Conservation (phyloP, 371 early-diverging fungal genomes). For the Rhizopus arrhizus region DNA sequence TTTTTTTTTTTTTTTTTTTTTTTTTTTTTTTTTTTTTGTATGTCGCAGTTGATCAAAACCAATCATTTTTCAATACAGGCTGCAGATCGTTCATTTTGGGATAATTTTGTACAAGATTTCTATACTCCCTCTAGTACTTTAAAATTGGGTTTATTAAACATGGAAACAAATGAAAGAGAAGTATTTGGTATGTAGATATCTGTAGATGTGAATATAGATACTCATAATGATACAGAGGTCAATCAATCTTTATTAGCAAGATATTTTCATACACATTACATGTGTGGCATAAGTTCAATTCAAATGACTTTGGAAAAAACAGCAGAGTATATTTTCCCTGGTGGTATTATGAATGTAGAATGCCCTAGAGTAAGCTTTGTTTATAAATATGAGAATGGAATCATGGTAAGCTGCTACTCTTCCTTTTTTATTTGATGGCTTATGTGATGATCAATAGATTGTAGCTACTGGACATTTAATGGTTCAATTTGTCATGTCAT, state of each 20-base stretch:
- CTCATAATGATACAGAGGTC: slow-evolving; percentile 26
- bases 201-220: neutral
- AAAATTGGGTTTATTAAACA: slow-evolving; percentile 36
- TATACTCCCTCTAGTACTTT: slow-evolving; percentile 32
- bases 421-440: too few relatives aligned
- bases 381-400: slow-evolving; percentile 36
- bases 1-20: neutral
- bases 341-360: slow-evolving; percentile 40
- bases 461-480: slow-evolving; percentile 42
- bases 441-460: slow-evolving; percentile 15
- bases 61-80: slow-evolving; percentile 25
- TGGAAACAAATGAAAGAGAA: slow-evolving; percentile 24
- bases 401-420: slow-evolving; percentile 28
- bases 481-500: slow-evolving; percentile 29
- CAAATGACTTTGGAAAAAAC: slow-evolving; percentile 49
- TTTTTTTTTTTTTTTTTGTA: too few relatives aligned
- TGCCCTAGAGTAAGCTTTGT: slow-evolving; percentile 49
- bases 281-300: slow-evolving; percentile 42
- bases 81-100: slow-evolving; percentile 38
- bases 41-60: neutral
- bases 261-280: slow-evolving; percentile 47
- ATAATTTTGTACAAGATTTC: slow-evolving; percentile 39
- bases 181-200: slow-evolving; percentile 30
- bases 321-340: slow-evolving; percentile 41
- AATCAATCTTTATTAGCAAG: slow-evolving; percentile 31